Conservation (phyloP, 768 basidiomycete genomes). For the Lactarius akahatsu region DNA sequence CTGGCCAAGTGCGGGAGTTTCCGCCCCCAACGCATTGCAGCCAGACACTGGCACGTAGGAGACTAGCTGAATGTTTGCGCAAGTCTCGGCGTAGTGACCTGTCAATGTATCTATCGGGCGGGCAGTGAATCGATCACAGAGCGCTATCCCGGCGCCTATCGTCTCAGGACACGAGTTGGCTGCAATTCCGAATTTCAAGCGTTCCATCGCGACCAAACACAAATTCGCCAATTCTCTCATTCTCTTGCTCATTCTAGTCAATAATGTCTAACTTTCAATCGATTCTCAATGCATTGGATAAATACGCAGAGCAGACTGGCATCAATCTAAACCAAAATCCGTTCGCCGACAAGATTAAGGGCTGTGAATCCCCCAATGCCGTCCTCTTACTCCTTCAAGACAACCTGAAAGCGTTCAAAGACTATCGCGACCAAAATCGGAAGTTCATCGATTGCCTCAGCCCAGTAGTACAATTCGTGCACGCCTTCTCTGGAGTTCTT, state of each 20-base stretch:
- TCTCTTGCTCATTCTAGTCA: not conserved
- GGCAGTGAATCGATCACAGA: too few relatives aligned
- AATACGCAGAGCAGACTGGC: not conserved
- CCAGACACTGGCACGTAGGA: too few relatives aligned
- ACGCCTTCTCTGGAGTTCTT: not conserved
- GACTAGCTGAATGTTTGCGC: too few relatives aligned
- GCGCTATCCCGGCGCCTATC: too few relatives aligned
- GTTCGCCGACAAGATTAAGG: not conserved
- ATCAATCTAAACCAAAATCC: not conserved
- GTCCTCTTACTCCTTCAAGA: not conserved
- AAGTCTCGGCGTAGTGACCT: too few relatives aligned
- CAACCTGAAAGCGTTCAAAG: not conserved
- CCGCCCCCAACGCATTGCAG: too few relatives aligned
- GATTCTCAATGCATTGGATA: not conserved
- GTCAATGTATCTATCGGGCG: too few relatives aligned
- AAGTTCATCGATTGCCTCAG: conserved; percentile 1
- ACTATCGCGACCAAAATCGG: conserved; percentile 6
- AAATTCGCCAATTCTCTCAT: too few relatives aligned
- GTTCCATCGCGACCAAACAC: too few relatives aligned
- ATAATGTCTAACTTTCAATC: not conserved
- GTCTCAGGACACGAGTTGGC: too few relatives aligned
- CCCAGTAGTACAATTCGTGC: not conserved
- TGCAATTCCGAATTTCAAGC: too few relatives aligned
- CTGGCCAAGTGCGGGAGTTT: too few relatives aligned
- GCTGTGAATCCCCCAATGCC: not conserved